Evolutionary conservation across 208 protist species (phyloP).

Genomic region (Porcisia hertigi): DNA sequence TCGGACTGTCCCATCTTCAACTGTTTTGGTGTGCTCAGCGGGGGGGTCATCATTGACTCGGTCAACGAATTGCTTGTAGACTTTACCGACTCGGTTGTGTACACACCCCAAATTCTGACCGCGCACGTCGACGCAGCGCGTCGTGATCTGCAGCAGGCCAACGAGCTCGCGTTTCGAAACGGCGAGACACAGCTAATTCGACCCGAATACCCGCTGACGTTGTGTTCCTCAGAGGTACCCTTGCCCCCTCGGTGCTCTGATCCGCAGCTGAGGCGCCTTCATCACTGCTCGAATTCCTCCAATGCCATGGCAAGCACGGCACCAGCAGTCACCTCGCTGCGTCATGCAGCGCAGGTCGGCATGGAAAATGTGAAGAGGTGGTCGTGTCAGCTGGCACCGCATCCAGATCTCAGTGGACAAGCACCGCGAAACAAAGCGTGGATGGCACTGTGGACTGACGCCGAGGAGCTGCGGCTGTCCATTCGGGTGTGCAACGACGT

Average conservation of each 20-base stretch:
- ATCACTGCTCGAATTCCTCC: not conserved
- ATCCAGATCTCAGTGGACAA: not conserved
- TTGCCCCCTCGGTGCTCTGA: constrained; percentile 7
- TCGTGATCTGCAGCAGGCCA: constrained; percentile 1
- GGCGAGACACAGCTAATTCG: constrained; percentile 10
- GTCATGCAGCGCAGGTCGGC: constrained; percentile 3
- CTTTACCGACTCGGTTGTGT: constrained; percentile 38
- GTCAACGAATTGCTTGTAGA: constrained; percentile 41
- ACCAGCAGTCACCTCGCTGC: constrained; percentile 1
- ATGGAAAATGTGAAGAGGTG: constrained; percentile 3
- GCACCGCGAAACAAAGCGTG: not conserved
- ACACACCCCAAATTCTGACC: constrained; percentile 18
- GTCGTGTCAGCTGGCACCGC: not conserved
- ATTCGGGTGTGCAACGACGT: not conserved
- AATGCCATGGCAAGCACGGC: not conserved
- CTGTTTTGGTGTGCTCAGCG: constrained; percentile 61
- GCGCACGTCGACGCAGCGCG: not conserved
- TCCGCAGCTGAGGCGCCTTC: not conserved
- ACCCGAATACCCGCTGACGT: constrained; percentile 17
- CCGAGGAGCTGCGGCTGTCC: constrained; percentile 1
- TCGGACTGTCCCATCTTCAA: constrained; percentile 63
- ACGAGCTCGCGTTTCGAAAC: constrained; percentile 21
- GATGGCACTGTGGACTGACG: not conserved
- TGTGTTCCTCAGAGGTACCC: constrained; percentile 25
- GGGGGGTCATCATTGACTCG: constrained; percentile 63